Evolutionary conservation across 202 grass and related monocot genomes (phyloP).

Genomic region (Dendrocalamus latiflorus): DNA sequence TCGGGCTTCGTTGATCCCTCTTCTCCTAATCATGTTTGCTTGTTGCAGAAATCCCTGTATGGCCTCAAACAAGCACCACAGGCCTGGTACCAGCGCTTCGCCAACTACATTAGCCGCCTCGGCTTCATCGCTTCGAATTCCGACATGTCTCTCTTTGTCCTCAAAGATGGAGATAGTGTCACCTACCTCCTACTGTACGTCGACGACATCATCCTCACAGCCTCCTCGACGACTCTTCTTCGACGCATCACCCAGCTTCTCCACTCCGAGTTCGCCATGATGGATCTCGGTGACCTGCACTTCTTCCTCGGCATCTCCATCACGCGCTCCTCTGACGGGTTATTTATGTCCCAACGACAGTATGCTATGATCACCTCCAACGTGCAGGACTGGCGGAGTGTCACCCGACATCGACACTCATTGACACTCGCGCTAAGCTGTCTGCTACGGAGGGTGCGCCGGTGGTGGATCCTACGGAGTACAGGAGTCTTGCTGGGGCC

Average conservation of each 20-base stretch:
- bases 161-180: neutral
- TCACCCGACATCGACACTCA: neutral
- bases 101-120: rapidly evolving
- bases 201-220: too few species aligned
- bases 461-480: neutral
- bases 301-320: neutral
- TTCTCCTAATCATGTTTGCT: neutral
- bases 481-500: neutral
- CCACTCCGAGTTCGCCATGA: too few species aligned
- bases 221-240: too few species aligned
- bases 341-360: neutral
- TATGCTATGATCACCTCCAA: neutral
- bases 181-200: neutral
- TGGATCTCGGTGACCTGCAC: neutral
- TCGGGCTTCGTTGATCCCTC: neutral
- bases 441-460: rapidly evolving
- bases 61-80: neutral
- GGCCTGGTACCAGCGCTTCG: neutral
- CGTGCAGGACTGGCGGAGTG: neutral
- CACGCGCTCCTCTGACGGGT: neutral
- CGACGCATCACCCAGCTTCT: too few species aligned
- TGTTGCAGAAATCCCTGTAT: neutral
- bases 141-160: neutral
- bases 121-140: neutral
- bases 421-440: neutral